Conservation (phyloP, 306 rosid genomes). For the Castanea mollissima region DNA sequence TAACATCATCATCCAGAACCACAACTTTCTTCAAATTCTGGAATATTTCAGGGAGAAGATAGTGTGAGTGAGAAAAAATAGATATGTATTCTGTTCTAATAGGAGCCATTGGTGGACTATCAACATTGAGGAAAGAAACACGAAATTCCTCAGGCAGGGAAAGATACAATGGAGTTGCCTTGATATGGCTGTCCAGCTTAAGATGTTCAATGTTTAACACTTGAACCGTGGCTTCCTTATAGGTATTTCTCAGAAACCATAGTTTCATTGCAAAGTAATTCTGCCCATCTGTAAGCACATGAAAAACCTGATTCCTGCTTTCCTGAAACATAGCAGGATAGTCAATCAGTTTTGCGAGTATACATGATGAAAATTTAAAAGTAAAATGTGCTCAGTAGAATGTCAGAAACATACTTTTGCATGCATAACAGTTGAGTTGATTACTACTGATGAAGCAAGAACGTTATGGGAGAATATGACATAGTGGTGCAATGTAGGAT, state of each 20-base stretch:
- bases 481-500: constrained; percentile 71
- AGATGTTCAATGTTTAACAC: constrained; percentile 77
- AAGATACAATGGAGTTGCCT: constrained; percentile 29
- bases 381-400: constrained; percentile 11
- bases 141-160: constrained; percentile 82
- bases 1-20: constrained; percentile 88
- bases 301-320: constrained; percentile 77
- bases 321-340: constrained; percentile 57
- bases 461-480: constrained; percentile 82
- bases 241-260: constrained; percentile 80
- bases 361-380: constrained; percentile 9
- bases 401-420: constrained; percentile 57
- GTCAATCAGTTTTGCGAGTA: constrained; percentile 30
- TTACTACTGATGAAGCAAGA: constrained; percentile 84
- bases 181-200: constrained; percentile 37
- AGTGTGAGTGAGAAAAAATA: constrained; percentile 87
- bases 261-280: constrained; percentile 88
- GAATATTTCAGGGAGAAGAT: constrained; percentile 80
- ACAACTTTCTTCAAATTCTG: constrained; percentile 71
- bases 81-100: constrained; percentile 80
- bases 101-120: constrained; percentile 38
- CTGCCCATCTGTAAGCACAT: constrained; percentile 83
- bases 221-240: constrained; percentile 62
- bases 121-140: constrained; percentile 52
- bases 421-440: constrained; percentile 80